phyloP scores from a whole-genome alignment of 345 rosid genomes.

The Citrus trifoliata region DNA sequence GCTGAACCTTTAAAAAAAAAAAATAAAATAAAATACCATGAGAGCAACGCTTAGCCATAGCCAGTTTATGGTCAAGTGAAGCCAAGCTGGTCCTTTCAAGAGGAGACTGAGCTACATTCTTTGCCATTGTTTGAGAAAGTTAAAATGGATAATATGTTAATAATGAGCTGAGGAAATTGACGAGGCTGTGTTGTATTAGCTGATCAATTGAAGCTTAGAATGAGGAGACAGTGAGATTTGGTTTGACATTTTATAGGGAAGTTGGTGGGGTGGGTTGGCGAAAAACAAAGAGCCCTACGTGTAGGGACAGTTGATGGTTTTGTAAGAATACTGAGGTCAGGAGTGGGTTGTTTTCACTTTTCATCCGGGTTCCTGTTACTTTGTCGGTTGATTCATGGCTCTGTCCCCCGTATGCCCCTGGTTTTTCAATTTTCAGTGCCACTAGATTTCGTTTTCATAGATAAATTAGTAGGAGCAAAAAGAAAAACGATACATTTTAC shows the following conservation, averaged over 20 bases:
- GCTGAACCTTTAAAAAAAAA: not conserved
- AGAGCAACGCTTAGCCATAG: constrained; percentile 61
- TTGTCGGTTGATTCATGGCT: constrained; percentile 14
- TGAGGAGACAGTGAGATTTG: constrained; percentile 10
- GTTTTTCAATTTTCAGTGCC: not conserved
- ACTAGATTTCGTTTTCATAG: not conserved
- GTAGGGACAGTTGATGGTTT: constrained; percentile 35
- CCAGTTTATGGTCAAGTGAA: constrained; percentile 55
- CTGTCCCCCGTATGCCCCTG: not conserved
- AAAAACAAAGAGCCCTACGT: constrained; percentile 12
- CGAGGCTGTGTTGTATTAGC: not conserved
- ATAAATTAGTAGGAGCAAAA: not conserved
- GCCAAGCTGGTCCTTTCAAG: constrained; percentile 41
- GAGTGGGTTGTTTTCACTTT: constrained; percentile 29
- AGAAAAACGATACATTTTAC: not conserved
- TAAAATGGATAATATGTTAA: not conserved
- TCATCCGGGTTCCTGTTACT: constrained; percentile 7
- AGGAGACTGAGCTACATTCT: constrained; percentile 41
- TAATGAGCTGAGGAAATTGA: not conserved
- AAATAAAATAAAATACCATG: constrained; percentile 25
- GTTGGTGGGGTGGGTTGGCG: not conserved
- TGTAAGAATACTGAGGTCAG: constrained; percentile 18
- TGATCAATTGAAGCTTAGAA: not conserved
- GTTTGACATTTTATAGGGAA: constrained; percentile 21
- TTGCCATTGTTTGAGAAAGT: constrained; percentile 32